Evolutionary conservation across 1,139 yeast genomes (phyloP).

Genomic region (Candida pseudoviswanathii): DNA sequence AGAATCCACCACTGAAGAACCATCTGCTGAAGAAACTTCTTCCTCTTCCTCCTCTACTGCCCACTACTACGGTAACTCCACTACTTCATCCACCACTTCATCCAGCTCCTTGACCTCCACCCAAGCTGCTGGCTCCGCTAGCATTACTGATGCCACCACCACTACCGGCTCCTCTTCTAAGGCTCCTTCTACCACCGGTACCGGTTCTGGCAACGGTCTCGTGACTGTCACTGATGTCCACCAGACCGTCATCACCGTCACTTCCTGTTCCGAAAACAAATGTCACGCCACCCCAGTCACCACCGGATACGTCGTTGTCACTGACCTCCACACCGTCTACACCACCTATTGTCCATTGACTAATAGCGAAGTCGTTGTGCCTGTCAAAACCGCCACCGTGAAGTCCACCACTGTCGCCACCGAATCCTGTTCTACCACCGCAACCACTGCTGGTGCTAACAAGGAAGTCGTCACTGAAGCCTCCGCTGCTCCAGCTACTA

Average conservation of each 20-base stretch:
- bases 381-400: slow-evolving; percentile 2
- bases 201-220: slow-evolving; percentile 3
- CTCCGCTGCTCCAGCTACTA: background rate
- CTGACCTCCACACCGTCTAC: slow-evolving; percentile 29
- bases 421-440: slow-evolving; percentile 1
- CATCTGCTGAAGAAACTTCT: slow-evolving; percentile 9
- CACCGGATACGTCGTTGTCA: slow-evolving; percentile 36
- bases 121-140: slow-evolving; percentile 2
- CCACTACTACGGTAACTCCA: slow-evolving; percentile 4
- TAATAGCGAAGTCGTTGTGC: slow-evolving; percentile 12
- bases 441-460: slow-evolving; percentile 8
- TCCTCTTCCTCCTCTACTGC: slow-evolving; percentile 4
- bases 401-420: slow-evolving; percentile 2
- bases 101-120: background rate
- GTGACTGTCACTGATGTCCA: slow-evolving; percentile 29
- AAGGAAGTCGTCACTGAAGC: background rate
- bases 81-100: slow-evolving; percentile 1
- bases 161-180: slow-evolving; percentile 6
- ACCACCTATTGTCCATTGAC: slow-evolving; percentile 37
- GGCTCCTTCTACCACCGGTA: slow-evolving; percentile 9
- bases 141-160: background rate
- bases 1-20: slow-evolving; percentile 5
- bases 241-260: slow-evolving; percentile 45
- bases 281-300: slow-evolving; percentile 34
- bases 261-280: slow-evolving; percentile 44